Evolutionary conservation across 352 stramenopile genomes (phyloP).

Genomic region (Globisporangium ultimum): DNA sequence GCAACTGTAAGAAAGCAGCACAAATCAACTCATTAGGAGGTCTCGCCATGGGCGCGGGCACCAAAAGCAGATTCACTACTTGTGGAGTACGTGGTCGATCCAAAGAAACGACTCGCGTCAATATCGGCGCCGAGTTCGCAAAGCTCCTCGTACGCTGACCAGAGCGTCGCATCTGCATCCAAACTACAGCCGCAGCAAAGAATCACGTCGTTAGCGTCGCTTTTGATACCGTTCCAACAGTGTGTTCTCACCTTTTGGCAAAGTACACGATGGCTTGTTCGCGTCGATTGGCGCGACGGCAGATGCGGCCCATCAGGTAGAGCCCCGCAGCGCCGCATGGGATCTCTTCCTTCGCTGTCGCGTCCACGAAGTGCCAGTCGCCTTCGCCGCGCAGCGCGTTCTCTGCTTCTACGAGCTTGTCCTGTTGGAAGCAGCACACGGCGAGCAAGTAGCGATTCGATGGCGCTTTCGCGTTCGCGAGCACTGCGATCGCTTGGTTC

Average conservation of each 20-base stretch:
- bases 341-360: constrained; percentile 34
- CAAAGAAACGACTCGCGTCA: constrained; percentile 66
- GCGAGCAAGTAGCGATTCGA: constrained; percentile 73
- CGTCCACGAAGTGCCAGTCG: constrained; percentile 18
- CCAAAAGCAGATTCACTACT: constrained; percentile 7
- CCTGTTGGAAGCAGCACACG: constrained; percentile 71
- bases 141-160: constrained; percentile 91
- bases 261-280: constrained; percentile 91
- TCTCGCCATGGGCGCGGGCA: too few species aligned
- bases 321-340: constrained; percentile 90
- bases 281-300: constrained; percentile 80
- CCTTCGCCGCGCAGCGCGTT: constrained; percentile 78
- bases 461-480: constrained; percentile 31
- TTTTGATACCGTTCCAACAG: neutral
- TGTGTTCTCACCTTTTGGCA: constrained; percentile 50
- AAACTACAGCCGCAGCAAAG: constrained; percentile 42
- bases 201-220: constrained; percentile 10
- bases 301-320: constrained; percentile 91
- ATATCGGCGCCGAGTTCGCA: constrained; percentile 89
- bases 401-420: constrained; percentile 84
- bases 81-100: constrained; percentile 39
- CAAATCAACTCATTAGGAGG: neutral
- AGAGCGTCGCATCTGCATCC: constrained; percentile 90
- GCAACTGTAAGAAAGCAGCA: constrained; percentile 4
- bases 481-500: constrained; percentile 50